Percentiles rank a stretch among this genome's conserved stretches.
Evolutionary conservation across 2,329 filamentous ascomycete genomes (phyloP).

Genomic region (Sporothrix protearum): DNA sequence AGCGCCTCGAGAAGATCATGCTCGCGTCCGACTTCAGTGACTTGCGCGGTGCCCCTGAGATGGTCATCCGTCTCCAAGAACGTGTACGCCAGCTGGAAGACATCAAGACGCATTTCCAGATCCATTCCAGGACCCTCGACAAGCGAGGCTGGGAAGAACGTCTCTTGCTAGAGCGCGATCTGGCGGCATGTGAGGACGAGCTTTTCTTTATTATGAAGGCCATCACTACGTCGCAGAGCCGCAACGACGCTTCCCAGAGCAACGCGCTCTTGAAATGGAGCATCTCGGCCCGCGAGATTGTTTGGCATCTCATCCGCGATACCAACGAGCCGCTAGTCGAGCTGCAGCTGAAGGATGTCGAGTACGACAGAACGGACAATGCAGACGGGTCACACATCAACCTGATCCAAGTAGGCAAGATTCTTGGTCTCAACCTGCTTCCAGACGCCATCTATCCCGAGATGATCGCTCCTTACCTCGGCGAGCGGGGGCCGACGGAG

Average conservation of each 20-base stretch:
- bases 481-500: conserved; percentile 55
- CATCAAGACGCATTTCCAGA: conserved; percentile 94
- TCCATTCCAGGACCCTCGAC: conserved; percentile 83
- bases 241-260: conserved; percentile 70
- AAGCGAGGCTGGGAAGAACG: conserved; percentile 88
- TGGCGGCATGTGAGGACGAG: conserved; percentile 89
- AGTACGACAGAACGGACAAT: conserved; percentile 94
- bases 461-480: conserved; percentile 87
- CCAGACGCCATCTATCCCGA: conserved; percentile 90
- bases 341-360: conserved; percentile 83
- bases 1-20: conserved; percentile 97
- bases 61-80: conserved; percentile 87
- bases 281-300: conserved; percentile 89
- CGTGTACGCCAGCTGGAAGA: conserved; percentile 91
- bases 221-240: conserved; percentile 92
- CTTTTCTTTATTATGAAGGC: conserved; percentile 99
- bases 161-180: conserved; percentile 80
- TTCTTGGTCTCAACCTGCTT: conserved; percentile 85
- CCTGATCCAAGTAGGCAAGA: conserved; percentile 78
- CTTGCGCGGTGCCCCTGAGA: conserved; percentile 84
- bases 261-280: conserved; percentile 86
- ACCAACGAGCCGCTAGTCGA: conserved; percentile 85
- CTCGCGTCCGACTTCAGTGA: conserved; percentile 98
- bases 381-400: conserved; percentile 96
- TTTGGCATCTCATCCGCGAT: conserved; percentile 92